phyloP scores from a whole-genome alignment of 257 asterid genomes.

The Orobanche coerulescens region DNA sequence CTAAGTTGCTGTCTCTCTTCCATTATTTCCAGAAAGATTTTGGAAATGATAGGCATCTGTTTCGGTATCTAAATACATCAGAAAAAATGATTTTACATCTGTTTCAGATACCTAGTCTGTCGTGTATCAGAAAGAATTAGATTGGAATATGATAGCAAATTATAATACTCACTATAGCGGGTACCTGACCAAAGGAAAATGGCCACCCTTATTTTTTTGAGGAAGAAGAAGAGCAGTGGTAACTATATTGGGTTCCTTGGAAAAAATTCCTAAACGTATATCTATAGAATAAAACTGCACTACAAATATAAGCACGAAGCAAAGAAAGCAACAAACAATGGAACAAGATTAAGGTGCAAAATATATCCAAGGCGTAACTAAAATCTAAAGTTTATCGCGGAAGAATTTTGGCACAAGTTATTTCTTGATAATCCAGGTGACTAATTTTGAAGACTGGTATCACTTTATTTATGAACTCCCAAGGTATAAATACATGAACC shows the following conservation, averaged over 20 bases:
- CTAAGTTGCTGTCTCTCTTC: neutral
- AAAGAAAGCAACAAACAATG: neutral
- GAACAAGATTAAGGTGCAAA: conserved; percentile 1
- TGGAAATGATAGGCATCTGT: neutral
- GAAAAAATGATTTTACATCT: neutral
- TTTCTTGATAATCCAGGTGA: neutral
- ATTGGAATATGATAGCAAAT: no score
- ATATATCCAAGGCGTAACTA: neutral
- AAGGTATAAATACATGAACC: neutral
- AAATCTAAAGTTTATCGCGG: neutral
- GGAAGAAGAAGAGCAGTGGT: no score
- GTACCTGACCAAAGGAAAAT: no score
- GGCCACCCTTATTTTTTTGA: neutral
- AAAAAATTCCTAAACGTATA: neutral
- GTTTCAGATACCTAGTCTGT: neutral
- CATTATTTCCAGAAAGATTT: neutral
- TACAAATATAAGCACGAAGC: neutral
- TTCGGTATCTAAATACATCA: neutral
- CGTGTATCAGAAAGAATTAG: neutral
- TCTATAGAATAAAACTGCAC: neutral
- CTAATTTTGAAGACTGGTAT: neutral
- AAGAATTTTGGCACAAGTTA: neutral
- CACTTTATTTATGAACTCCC: neutral
- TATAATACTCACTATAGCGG: no score
- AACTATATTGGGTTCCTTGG: neutral